Evolutionary conservation across 2,329 filamentous ascomycete genomes (phyloP).

Genomic region (Microdochium nivale): DNA sequence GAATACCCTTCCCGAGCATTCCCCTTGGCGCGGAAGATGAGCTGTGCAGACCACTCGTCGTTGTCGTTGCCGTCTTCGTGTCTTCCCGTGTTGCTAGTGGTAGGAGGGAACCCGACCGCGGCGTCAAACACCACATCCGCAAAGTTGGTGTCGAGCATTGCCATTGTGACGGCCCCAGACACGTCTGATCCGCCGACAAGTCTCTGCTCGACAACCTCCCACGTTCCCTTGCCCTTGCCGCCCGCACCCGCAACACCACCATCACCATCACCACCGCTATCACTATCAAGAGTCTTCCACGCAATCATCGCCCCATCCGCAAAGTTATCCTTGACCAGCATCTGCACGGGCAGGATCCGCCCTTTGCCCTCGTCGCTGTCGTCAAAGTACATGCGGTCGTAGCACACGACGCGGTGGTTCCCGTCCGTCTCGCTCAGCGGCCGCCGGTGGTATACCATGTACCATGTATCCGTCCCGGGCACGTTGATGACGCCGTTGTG

Average conservation of each 20-base stretch:
- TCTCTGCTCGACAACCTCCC: slow-evolving; percentile 15
- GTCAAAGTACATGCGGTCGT: slow-evolving; percentile 39
- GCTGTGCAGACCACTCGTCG: neutral
- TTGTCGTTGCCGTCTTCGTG: neutral
- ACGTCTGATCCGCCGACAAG: slow-evolving; percentile 11
- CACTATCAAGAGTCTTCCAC: slow-evolving; percentile 19
- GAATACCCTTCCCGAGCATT: neutral
- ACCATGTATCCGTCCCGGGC: slow-evolving; percentile 28
- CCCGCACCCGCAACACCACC: neutral
- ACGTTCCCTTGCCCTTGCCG: slow-evolving; percentile 2
- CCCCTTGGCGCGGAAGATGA: neutral
- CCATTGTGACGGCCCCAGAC: slow-evolving; percentile 10
- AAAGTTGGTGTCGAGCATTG: slow-evolving; percentile 27
- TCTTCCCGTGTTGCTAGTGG: neutral
- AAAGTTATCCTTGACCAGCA: slow-evolving; percentile 35
- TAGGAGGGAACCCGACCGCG: slow-evolving; percentile 8
- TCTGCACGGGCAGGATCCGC: slow-evolving; percentile 29
- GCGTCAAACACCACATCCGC: slow-evolving; percentile 19
- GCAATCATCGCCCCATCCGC: slow-evolving; percentile 26
- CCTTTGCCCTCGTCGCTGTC: slow-evolving; percentile 19
- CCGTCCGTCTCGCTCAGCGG: slow-evolving; percentile 32
- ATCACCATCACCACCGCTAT: slow-evolving; percentile 5
- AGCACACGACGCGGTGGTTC: slow-evolving; percentile 36
- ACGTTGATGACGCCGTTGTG: slow-evolving; percentile 32
- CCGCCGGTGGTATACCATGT: slow-evolving; percentile 37